Evolutionary conservation across 2,329 filamentous ascomycete genomes (phyloP).

Genomic region (Phialemoniopsis sp.): DNA sequence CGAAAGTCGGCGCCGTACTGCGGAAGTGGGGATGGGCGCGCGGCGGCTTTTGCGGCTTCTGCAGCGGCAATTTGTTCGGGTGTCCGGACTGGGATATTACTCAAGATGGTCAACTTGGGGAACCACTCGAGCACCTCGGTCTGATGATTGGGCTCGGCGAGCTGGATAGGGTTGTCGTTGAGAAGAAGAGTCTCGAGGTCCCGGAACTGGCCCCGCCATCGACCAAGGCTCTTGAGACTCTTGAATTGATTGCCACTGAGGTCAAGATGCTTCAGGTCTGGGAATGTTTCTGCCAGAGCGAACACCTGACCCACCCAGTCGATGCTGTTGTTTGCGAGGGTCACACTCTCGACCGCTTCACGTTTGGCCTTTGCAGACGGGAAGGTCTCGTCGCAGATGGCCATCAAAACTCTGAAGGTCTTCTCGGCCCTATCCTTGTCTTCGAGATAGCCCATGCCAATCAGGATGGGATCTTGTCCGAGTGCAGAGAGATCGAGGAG

Average conservation of each 20-base stretch:
- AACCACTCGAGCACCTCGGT: constrained; percentile 76
- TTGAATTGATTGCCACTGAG: constrained; percentile 79
- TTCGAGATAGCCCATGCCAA: constrained; percentile 72
- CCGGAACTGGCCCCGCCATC: constrained; percentile 77
- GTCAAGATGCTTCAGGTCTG: constrained; percentile 83
- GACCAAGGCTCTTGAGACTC: constrained; percentile 61
- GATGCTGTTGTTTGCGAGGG: constrained; percentile 76
- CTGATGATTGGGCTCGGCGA: constrained; percentile 54
- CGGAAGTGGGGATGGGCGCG: constrained; percentile 53
- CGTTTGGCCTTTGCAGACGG: constrained; percentile 67
- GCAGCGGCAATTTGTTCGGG: constrained; percentile 62
- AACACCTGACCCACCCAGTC: constrained; percentile 69
- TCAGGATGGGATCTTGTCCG: constrained; percentile 66
- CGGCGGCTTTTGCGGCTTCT: constrained; percentile 41
- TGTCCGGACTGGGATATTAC: constrained; percentile 69
- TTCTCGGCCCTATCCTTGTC: constrained; percentile 70
- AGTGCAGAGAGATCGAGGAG: constrained; percentile 80
- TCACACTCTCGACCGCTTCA: constrained; percentile 77
- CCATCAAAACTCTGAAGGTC: constrained; percentile 89
- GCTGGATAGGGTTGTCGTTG: constrained; percentile 69
- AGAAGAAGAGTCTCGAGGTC: constrained; percentile 78
- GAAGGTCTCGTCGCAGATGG: constrained; percentile 75
- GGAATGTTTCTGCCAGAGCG: constrained; percentile 72
- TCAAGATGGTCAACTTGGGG: constrained; percentile 73
- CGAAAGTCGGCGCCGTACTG: constrained; percentile 64